Evolutionary conservation across 257 asterid genomes (phyloP).

Genomic region (Dorcoceras hygrometricum): DNA sequence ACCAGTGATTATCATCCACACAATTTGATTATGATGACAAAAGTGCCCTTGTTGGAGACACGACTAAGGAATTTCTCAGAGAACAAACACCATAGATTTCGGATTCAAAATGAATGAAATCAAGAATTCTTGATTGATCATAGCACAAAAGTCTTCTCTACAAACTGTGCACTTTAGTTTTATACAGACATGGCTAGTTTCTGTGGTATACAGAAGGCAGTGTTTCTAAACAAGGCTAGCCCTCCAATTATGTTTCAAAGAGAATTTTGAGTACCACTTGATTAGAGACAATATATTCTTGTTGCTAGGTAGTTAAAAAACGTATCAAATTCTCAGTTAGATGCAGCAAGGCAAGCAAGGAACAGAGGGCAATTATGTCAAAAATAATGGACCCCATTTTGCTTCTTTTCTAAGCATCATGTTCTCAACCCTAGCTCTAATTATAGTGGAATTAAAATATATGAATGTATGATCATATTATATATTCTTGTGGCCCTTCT

Average conservation of each 20-base stretch:
- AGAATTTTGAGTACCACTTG: constrained; percentile 10
- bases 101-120: too few species aligned
- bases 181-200: too few species aligned
- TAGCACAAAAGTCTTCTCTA: too few species aligned
- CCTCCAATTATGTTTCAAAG: constrained; percentile 4
- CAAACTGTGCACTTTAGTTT: too few species aligned
- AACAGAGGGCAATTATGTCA: constrained; percentile 34
- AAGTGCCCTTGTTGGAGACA: not conserved
- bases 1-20: constrained; percentile 6
- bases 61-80: not conserved
- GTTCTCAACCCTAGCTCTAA: not conserved
- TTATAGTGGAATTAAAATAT: too few species aligned
- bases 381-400: constrained; percentile 33
- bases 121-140: too few species aligned
- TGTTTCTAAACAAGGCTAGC: too few species aligned
- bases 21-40: constrained; percentile 28
- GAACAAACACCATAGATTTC: too few species aligned
- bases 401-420: constrained; percentile 43
- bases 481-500: too few species aligned
- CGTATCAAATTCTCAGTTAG: constrained; percentile 22
- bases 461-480: too few species aligned
- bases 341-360: constrained; percentile 45
- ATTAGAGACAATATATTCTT: constrained; percentile 13
- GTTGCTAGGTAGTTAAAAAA: constrained; percentile 20
- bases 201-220: too few species aligned